phyloP scores from a whole-genome alignment of 345 rosid species.

The Lepidium africanum region DNA sequence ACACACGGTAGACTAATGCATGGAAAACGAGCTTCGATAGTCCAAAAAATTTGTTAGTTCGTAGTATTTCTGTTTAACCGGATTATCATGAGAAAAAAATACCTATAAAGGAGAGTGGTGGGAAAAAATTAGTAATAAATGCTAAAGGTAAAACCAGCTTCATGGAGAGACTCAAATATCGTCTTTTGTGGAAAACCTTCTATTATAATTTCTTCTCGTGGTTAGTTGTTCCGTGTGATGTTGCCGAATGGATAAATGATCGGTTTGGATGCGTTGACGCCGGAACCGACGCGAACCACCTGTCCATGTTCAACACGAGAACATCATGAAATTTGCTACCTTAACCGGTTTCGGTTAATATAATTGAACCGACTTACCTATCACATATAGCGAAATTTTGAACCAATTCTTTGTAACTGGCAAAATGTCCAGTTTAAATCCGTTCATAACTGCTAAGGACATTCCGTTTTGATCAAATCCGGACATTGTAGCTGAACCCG shows the following conservation, averaged over 20 bases:
- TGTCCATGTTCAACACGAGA: not conserved
- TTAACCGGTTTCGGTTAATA: too few relatives aligned
- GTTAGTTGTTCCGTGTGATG: constrained; percentile 47
- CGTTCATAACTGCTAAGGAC: constrained; percentile 64
- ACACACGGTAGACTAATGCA: too few relatives aligned
- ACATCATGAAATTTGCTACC: constrained; percentile 2
- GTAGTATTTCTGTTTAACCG: too few relatives aligned
- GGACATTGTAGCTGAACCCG: constrained; percentile 39
- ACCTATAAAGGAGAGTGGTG: constrained; percentile 50
- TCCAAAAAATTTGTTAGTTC: too few relatives aligned
- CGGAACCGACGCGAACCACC: constrained; percentile 63
- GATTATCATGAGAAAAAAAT: too few relatives aligned
- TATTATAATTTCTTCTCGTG: constrained; percentile 33
- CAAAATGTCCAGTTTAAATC: constrained; percentile 52
- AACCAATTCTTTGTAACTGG: constrained; percentile 56
- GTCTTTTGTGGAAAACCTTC: constrained; percentile 64
- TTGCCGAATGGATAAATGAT: constrained; percentile 48
- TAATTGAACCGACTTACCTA: constrained; percentile 14
- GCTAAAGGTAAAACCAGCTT: constrained; percentile 44
- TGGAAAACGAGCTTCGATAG: too few relatives aligned
- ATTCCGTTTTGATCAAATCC: constrained; percentile 64
- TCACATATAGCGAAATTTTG: constrained; percentile 58
- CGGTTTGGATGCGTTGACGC: constrained; percentile 57
- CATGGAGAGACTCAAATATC: constrained; percentile 53
- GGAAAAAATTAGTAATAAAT: constrained; percentile 48